These are phyloP conservation scores for Batkoa obscura DNA, from an alignment of 371 early-diverging fungal genomes.

Conservation along the genomic window DNA sequence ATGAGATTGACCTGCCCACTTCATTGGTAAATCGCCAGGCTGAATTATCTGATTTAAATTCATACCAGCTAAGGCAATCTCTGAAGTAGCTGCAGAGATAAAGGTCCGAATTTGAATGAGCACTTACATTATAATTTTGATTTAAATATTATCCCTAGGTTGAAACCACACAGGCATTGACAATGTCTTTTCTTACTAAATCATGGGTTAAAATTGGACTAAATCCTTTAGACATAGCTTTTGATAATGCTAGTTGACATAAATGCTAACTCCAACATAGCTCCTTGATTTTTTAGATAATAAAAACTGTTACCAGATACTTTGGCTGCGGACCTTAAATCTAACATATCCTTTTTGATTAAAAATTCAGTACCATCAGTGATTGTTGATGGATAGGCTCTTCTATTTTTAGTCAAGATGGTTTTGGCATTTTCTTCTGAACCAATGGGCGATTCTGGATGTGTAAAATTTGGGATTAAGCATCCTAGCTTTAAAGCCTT, in stretches of 20 bases:
- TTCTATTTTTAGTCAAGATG: conserved; percentile 21
- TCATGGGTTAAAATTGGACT: conserved; percentile 66
- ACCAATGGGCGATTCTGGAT: conserved; percentile 42
- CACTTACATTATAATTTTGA: conserved; percentile 64
- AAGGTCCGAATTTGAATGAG: conserved; percentile 16
- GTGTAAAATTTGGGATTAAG: conserved; percentile 51
- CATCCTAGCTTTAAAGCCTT: conserved; percentile 29
- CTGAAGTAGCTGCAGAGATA: conserved; percentile 79
- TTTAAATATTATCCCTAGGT: conserved; percentile 49
- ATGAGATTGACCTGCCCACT: conserved; percentile 57
- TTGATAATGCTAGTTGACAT: conserved; percentile 65
- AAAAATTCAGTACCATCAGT: conserved; percentile 53
- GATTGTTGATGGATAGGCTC: conserved; percentile 5
- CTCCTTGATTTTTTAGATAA: conserved; percentile 64
- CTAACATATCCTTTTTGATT: conserved; percentile 38
- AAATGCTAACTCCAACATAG: conserved; percentile 70
- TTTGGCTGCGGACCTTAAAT: conserved; percentile 65
- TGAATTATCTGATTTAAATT: conserved; percentile 39
- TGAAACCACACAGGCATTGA: conserved; percentile 83
- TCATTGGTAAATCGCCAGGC: conserved; percentile 36
- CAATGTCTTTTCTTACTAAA: conserved; percentile 54
- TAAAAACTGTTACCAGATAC: conserved; percentile 77
- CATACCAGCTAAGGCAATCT: conserved; percentile 80
- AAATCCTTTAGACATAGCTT: conserved; percentile 52
- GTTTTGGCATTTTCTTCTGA: conserved; percentile 31